These are phyloP conservation scores for Hibiscus syriacus DNA, from an alignment of 345 rosid genomes.

Conservation along the genomic window DNA sequence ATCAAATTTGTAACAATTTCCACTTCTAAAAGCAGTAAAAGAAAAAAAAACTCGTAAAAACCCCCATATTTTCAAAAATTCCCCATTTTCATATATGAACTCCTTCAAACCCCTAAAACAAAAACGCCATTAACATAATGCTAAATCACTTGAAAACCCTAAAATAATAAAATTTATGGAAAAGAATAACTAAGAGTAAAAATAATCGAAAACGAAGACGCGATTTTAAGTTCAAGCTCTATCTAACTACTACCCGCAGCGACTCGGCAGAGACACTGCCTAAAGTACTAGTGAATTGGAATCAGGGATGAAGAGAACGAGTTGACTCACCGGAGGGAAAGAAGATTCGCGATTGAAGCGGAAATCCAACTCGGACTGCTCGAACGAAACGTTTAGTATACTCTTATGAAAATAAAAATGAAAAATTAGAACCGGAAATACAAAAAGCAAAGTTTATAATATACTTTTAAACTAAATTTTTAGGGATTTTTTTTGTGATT, in stretches of 20 bases:
- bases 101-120: background rate
- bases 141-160: background rate
- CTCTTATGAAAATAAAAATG: background rate
- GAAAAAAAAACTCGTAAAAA: background rate
- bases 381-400: conserved; percentile 6
- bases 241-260: background rate
- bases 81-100: background rate
- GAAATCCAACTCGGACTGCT: conserved; percentile 5
- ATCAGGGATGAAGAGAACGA: background rate
- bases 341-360: background rate
- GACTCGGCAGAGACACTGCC: background rate
- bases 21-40: background rate
- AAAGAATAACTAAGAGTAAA: background rate
- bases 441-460: background rate
- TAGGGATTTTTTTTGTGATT: background rate
- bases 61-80: background rate
- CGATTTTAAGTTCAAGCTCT: background rate
- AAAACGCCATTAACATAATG: background rate
- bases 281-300: background rate
- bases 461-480: background rate
- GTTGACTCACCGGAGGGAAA: conserved; percentile 3
- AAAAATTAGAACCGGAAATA: background rate
- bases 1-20: background rate
- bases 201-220: background rate
- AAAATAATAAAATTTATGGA: background rate